Base-by-base conservation (phyloP, 192 early-diverging fungal species). In the Jimgerdemannia flammicorona region DNA sequence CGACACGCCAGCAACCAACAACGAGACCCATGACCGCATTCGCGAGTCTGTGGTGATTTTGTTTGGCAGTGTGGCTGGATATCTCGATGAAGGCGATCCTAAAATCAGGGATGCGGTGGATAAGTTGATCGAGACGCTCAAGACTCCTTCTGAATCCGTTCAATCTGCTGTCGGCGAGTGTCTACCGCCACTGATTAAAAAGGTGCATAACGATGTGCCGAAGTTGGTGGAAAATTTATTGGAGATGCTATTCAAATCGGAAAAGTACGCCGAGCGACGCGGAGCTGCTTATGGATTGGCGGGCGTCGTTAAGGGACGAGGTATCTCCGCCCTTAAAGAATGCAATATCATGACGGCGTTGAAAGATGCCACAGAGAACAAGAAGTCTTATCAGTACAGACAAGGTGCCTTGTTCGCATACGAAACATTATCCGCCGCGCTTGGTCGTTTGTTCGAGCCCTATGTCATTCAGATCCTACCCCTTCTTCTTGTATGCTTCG, bases 281-380 rank as follows among this genome's bases (percentile, higher is more conserved):
- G 98, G 98, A 40, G 95, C 94, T 17, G 98, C 98, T 3, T 99
- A 95, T 75, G 98, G 98, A 66, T 77, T 99, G 63, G 95, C 98
- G 6, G 98, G 97, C 65, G 85, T 98, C 39, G 90, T 97, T 68
- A 96, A 96, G 78, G 97, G 97, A 4, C 85, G 91, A 20, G 97
- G 97, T 66, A 93, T 99, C 74, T 85, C 87, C 40, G 86, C 95
- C 14, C 84, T 99, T 40, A 97, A 96, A 81, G 92, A 94, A 64
- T 96, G 85, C 80, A 80, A 81, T 42, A 84, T 99, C 44, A 95
- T 99, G 87, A 82, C 82, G 40, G 82, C 87, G 3, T 84, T 99
- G 74, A 95, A 96, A 74, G 90, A 92, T 20, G 91, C 89, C 18
- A 83, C 94, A 74, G 92, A 95, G 73, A 91, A 93, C 71, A 96